These are phyloP conservation scores for Coemansia brasiliensis DNA, from an alignment of 192 early-diverging fungal genomes.

Conservation along the genomic window DNA sequence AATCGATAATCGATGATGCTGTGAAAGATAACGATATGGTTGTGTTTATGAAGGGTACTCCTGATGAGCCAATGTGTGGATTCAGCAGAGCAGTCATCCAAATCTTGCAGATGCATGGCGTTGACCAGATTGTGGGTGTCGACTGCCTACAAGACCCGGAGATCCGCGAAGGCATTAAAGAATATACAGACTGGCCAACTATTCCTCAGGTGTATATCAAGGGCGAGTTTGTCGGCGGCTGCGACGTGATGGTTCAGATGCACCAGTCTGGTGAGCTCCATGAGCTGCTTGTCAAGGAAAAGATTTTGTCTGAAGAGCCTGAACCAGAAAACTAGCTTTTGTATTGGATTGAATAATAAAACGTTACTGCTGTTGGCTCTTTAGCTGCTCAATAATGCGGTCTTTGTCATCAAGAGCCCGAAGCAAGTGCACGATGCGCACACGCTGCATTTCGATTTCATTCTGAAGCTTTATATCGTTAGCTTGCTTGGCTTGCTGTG, in stretches of 20 bases:
- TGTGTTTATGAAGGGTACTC: conserved; percentile 95
- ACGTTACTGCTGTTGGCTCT: too few relatives aligned
- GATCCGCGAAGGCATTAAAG: conserved; percentile 88
- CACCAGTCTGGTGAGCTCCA: conserved; percentile 70
- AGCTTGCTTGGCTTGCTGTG: background rate
- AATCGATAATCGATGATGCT: conserved; percentile 70
- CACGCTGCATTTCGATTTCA: conserved; percentile 29
- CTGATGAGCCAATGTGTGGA: conserved; percentile 87
- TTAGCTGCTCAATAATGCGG: conserved; percentile 14
- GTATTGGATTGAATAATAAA: too few relatives aligned
- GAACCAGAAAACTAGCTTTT: too few relatives aligned
- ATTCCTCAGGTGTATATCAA: conserved; percentile 92
- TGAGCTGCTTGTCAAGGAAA: conserved; percentile 58
- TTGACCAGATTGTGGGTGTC: conserved; percentile 95
- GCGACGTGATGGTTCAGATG: conserved; percentile 96
- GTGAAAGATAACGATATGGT: background rate
- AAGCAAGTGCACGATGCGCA: conserved; percentile 36
- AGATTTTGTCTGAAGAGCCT: too few relatives aligned
- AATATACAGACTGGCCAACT: conserved; percentile 92
- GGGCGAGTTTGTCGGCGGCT: conserved; percentile 89
- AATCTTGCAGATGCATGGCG: conserved; percentile 76
- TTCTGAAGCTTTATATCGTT: conserved; percentile 7
- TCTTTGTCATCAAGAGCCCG: conserved; percentile 42
- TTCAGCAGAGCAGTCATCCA: conserved; percentile 82
- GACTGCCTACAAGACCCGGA: conserved; percentile 89